phyloP scores from a whole-genome alignment of 768 basidiomycete genomes.

The Pleurotus cornucopiae region DNA sequence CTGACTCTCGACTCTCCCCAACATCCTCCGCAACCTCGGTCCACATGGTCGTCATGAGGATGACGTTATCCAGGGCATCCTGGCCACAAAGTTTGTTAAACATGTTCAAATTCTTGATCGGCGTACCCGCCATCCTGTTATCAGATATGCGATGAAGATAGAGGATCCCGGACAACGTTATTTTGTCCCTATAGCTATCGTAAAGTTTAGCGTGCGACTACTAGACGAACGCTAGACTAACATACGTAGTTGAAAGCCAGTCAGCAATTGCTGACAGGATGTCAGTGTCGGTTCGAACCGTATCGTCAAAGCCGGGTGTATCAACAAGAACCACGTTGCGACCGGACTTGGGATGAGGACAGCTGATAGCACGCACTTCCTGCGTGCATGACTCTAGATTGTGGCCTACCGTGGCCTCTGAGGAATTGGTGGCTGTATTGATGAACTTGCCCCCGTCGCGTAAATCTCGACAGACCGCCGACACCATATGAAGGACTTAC shows the following conservation, averaged over 20 bases:
- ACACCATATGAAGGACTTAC: slow-evolving; percentile 8
- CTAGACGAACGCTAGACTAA: background rate
- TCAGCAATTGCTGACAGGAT: slow-evolving; percentile 19
- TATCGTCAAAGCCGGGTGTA: slow-evolving; percentile 28
- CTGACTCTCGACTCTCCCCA: background rate
- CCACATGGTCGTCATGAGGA: slow-evolving; percentile 9
- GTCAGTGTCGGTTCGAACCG: slow-evolving; percentile 16
- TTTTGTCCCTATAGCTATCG: slow-evolving; percentile 3
- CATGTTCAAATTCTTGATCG: slow-evolving; percentile 4
- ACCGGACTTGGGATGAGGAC: slow-evolving; percentile 10
- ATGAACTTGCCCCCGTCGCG: slow-evolving; percentile 17
- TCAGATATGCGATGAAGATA: slow-evolving; percentile 8
- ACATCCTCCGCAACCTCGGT: background rate
- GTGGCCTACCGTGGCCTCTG: slow-evolving; percentile 18
- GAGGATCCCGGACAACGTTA: slow-evolving; percentile 5
- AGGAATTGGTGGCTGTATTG: slow-evolving; percentile 16
- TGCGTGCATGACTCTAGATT: slow-evolving; percentile 19
- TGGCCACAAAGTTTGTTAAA: slow-evolving; percentile 6
- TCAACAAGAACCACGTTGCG: slow-evolving; percentile 23
- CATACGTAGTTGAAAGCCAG: slow-evolving; percentile 23
- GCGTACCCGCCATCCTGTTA: slow-evolving; percentile 8
- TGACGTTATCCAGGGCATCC: slow-evolving; percentile 5
- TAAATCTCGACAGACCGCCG: background rate
- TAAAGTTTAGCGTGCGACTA: background rate
- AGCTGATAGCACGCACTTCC: slow-evolving; percentile 14